Base-by-base conservation (phyloP, 345 rosid genomes). In the Eucalyptus guilfoylei region DNA sequence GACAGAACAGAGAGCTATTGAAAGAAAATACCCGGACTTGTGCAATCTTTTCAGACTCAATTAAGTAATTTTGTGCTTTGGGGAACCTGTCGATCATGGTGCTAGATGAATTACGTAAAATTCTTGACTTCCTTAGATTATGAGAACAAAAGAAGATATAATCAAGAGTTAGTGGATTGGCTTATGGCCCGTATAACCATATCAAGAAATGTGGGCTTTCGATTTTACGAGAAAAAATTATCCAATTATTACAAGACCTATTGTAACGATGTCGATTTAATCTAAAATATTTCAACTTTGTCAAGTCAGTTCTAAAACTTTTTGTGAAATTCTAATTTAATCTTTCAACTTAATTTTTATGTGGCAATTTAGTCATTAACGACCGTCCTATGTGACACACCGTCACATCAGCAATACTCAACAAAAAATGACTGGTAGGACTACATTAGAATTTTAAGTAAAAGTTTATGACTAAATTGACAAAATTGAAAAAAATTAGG, bases 401-500 rank as follows among this genome's bases (percentile, higher is more conserved):
- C 5, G 8, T 64, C 19, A 64, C 17, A 7, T 64, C 1, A 7
- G 3, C 3, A 1, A n/a, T 64, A n/a, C 34, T 32, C 19, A 6
- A n/a, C 37, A n/a, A 64, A 64, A 64, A n/a, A n/a, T 30, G 34
- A 15, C 10, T 1, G 1, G 17, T 14, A 14, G n/a, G 19, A 14
- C n/a, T 30, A 64, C 37, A 64, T n/a, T 64, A 8, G 19, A 64
- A n/a, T 64, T 64, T 64, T 8, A 30, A 2, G 10, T 30, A n/a
- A 64, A 64, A n/a, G 0, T 64, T n/a, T n/a, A 64, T 30, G 19
- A 64, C 2, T n/a, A 64, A 64, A 64, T n/a, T n/a, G 4, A 14
- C 2, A 60, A 60, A 28, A 28, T 62, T 28, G 17, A 60, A 60
- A 60, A 60, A 26, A 26, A 4, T 12, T 60, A 60, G 16, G 15